A percentile compares a stretch with the other conserved stretches of the same genome.
phyloP scores from a whole-genome alignment of 768 basidiomycete genomes.

The Amanita thiersii region DNA sequence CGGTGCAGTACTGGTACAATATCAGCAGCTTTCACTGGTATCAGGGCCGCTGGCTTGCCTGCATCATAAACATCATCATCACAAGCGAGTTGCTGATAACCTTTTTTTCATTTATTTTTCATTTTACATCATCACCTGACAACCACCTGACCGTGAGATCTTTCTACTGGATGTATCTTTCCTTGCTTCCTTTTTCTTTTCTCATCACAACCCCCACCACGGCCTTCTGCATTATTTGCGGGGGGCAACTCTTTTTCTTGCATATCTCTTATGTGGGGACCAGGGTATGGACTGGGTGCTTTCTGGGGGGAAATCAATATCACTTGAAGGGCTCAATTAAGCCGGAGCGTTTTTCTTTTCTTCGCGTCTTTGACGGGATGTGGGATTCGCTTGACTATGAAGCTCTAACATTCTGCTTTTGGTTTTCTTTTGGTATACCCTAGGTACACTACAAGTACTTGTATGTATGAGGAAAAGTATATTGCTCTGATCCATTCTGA shows the following conservation, averaged over 20 bases:
- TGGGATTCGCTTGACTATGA: conserved; percentile 17
- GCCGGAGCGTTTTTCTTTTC: conserved; percentile 15
- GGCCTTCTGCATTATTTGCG: not conserved
- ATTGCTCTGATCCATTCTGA: too few relatives aligned
- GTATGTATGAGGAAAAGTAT: too few relatives aligned
- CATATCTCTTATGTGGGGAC: too few relatives aligned
- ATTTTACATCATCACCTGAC: not conserved
- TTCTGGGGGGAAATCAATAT: conserved; percentile 9
- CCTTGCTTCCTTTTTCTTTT: not conserved
- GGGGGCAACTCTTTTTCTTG: conserved; percentile 5
- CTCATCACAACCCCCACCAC: not conserved
- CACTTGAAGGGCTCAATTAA: conserved; percentile 14
- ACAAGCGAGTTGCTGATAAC: too few relatives aligned
- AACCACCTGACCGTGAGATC: not conserved
- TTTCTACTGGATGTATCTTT: too few relatives aligned
- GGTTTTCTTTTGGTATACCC: not conserved
- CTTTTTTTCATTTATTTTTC: not conserved
- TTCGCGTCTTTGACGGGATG: conserved; percentile 5
- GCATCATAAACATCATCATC: too few relatives aligned
- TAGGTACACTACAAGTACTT: not conserved
- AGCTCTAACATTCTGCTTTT: conserved; percentile 11
- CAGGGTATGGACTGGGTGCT: conserved; percentile 7
- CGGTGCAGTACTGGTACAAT: too few relatives aligned
- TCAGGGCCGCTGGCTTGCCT: too few relatives aligned
- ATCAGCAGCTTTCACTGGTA: too few relatives aligned